Evolutionary conservation across 2,329 filamentous ascomycete species (phyloP).

Genomic region (Aspergillus candidus): DNA sequence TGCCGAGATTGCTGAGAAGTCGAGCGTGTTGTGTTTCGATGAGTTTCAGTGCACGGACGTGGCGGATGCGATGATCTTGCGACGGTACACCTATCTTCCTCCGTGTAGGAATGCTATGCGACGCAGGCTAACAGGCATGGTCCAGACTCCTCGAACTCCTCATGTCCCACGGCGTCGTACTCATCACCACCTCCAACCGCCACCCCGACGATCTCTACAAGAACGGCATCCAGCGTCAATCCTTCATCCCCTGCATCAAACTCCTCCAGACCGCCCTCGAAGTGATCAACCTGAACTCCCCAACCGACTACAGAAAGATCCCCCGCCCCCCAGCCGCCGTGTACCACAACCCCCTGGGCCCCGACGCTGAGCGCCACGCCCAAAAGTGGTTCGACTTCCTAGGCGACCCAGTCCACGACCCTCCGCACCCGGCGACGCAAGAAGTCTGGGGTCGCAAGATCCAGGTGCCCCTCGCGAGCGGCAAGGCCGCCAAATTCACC

Average conservation of each 20-base stretch:
- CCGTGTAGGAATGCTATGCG: background rate
- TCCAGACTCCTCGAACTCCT: conserved; percentile 71
- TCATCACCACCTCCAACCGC: conserved; percentile 95
- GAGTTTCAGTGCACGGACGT: conserved; percentile 99
- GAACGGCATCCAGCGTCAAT: conserved; percentile 93
- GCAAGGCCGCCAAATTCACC: conserved; percentile 80
- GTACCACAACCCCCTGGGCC: conserved; percentile 83
- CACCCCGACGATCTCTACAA: conserved; percentile 95
- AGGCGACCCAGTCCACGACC: conserved; percentile 69
- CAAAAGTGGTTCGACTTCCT: conserved; percentile 95
- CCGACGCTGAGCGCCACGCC: conserved; percentile 69
- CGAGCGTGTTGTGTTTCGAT: conserved; percentile 90
- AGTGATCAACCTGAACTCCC: conserved; percentile 90
- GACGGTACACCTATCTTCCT: conserved; percentile 48
- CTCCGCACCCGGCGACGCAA: conserved; percentile 72
- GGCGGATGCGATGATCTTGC: conserved; percentile 95
- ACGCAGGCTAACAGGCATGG: background rate
- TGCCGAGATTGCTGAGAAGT: conserved; percentile 81
- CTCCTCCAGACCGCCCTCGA: conserved; percentile 77
- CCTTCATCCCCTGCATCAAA: conserved; percentile 91
- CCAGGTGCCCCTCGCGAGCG: conserved; percentile 77
- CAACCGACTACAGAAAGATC: conserved; percentile 96
- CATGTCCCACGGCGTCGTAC: conserved; percentile 94
- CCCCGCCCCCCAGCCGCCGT: conserved; percentile 87
- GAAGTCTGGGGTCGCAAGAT: conserved; percentile 91